These are phyloP conservation scores for Quillaja saponaria DNA, from an alignment of 306 rosid genomes.

Conservation along the genomic window DNA sequence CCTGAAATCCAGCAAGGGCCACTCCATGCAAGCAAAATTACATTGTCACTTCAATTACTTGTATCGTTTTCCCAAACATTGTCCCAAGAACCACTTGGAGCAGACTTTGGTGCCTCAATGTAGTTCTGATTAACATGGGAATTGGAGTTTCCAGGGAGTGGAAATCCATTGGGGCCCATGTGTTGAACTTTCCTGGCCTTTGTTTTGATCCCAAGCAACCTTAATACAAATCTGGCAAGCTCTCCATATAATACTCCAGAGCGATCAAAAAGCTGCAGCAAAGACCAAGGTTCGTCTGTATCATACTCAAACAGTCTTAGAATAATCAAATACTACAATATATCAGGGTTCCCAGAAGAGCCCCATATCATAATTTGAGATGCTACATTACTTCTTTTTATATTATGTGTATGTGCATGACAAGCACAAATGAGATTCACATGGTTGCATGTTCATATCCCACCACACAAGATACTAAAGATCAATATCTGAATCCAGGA, in stretches of 20 bases:
- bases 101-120: slow-evolving; percentile 67
- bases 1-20: too few species aligned
- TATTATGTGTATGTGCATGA: too few species aligned
- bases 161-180: slow-evolving; percentile 62
- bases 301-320: background rate
- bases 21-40: too few species aligned
- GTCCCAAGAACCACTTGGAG: slow-evolving; percentile 84
- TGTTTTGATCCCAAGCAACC: slow-evolving; percentile 71
- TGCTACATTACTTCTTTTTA: too few species aligned
- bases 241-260: slow-evolving; percentile 88
- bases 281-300: slow-evolving; percentile 22
- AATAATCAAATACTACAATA: background rate
- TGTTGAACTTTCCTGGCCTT: slow-evolving; percentile 51
- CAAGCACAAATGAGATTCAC: too few species aligned
- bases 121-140: slow-evolving; percentile 44
- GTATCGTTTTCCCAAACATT: slow-evolving; percentile 74
- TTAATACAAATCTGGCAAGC: slow-evolving; percentile 83
- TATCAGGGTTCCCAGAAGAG: too few species aligned
- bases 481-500: too few species aligned
- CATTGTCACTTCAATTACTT: too few species aligned
- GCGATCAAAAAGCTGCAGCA: slow-evolving; percentile 79
- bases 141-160: slow-evolving; percentile 48
- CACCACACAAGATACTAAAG: too few species aligned
- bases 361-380: too few species aligned
- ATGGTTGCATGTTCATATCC: too few species aligned